Conservation (phyloP, 805 yeast genomes). For the Ogataea trehalophila region DNA sequence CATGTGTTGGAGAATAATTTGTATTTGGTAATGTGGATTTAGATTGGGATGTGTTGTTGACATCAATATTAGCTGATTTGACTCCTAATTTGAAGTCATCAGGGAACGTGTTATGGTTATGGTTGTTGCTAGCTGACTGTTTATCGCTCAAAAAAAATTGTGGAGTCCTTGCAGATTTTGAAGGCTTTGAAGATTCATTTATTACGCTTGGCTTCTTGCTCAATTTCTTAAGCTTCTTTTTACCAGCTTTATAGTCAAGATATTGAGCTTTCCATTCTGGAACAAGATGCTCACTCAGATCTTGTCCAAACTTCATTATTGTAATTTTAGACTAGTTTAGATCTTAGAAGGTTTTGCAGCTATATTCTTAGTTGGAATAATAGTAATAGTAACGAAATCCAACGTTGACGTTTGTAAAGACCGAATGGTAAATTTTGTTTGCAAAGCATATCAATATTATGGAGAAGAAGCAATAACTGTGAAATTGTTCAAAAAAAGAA, state of each 20-base stretch:
- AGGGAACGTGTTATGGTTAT: background rate
- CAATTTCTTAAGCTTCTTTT: slow-evolving; percentile 33
- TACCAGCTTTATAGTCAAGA: slow-evolving; percentile 58
- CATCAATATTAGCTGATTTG: background rate
- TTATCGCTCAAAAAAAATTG: background rate
- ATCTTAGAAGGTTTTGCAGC: background rate
- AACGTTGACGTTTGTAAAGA: too few species aligned
- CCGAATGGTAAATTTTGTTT: too few species aligned
- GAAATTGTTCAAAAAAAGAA: too few species aligned
- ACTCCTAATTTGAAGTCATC: background rate
- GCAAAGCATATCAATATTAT: too few species aligned
- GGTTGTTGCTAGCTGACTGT: background rate
- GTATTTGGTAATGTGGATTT: too few species aligned
- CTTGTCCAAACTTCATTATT: slow-evolving; percentile 67
- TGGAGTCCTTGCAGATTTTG: background rate
- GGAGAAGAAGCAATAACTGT: too few species aligned
- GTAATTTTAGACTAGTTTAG: background rate
- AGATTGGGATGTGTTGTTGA: too few species aligned
- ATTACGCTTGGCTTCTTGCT: slow-evolving; percentile 14
- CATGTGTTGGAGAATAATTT: too few species aligned
- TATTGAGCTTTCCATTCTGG: slow-evolving; percentile 90
- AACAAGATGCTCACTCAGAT: slow-evolving; percentile 60
- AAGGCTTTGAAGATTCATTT: background rate
- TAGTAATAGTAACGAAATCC: too few species aligned
- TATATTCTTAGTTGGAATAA: too few species aligned